Evolutionary conservation across 352 stramenopile genomes (phyloP).

Genomic region (Aphanomyces astaci): DNA sequence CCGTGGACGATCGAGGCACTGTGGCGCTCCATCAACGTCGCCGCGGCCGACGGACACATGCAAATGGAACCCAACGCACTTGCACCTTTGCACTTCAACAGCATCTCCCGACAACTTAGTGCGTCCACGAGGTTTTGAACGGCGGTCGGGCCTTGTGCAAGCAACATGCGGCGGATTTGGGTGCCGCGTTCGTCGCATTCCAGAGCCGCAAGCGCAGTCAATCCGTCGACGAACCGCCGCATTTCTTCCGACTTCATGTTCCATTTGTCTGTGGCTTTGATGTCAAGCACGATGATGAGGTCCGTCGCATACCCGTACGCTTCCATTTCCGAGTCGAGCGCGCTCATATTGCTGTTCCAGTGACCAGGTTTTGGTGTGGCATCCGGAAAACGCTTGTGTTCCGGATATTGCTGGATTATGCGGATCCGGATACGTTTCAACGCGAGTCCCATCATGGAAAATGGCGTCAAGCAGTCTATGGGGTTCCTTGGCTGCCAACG

Average conservation of each 20-base stretch:
- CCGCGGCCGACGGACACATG: conserved; percentile 1
- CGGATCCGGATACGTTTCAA: no score
- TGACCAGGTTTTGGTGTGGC: background rate
- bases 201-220: conserved; percentile 17
- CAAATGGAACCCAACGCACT: conserved; percentile 20
- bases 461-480: background rate
- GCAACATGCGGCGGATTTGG: conserved; percentile 9
- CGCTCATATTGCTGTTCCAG: background rate
- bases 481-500: conserved; percentile 8
- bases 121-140: conserved; percentile 17
- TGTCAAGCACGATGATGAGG: conserved; percentile 14
- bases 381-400: background rate
- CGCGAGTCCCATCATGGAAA: background rate
- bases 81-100: conserved; percentile 23
- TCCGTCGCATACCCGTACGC: conserved; percentile 18
- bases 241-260: conserved; percentile 23
- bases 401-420: no score
- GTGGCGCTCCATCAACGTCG: background rate
- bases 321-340: conserved; percentile 13
- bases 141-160: conserved; percentile 5
- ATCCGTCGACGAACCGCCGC: conserved; percentile 17
- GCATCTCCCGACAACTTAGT: conserved; percentile 14
- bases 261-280: conserved; percentile 17
- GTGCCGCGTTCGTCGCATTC: conserved; percentile 15
- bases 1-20: background rate